phyloP scores from a whole-genome alignment of 768 basidiomycete species.

The Boletus sp. region DNA sequence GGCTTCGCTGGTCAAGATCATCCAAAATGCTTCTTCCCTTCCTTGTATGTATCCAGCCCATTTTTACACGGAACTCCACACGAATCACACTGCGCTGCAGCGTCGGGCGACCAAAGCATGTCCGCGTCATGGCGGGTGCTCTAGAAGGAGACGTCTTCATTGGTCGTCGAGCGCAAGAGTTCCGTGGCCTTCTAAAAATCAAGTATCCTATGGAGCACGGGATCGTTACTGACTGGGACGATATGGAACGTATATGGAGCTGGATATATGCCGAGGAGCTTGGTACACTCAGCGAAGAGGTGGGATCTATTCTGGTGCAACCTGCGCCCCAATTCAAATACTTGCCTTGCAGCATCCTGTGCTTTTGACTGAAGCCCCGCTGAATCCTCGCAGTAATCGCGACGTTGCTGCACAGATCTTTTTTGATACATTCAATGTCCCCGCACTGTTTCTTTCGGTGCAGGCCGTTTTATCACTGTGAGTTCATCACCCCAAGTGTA shows the following conservation, averaged over 20 bases:
- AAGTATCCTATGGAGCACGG: constrained; percentile 99
- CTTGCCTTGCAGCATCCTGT: constrained; percentile 78
- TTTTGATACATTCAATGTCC: constrained; percentile 99
- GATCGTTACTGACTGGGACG: constrained; percentile 99
- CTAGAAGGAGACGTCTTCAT: constrained; percentile 97
- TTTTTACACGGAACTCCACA: constrained; percentile 28
- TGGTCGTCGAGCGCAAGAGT: constrained; percentile 91
- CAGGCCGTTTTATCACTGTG: constrained; percentile 96
- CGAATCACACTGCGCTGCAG: constrained; percentile 39
- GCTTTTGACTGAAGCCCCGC: constrained; percentile 91
- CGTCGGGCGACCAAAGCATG: constrained; percentile 96
- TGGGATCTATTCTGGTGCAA: constrained; percentile 32
- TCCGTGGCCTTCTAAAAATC: constrained; percentile 92
- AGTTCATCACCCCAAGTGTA: constrained; percentile 31
- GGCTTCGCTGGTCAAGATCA: constrained; percentile 99
- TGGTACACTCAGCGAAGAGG: constrained; percentile 95
- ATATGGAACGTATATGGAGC: constrained; percentile 99
- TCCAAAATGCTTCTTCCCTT: constrained; percentile 99
- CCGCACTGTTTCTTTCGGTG: constrained; percentile 92
- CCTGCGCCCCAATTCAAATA: constrained; percentile 2
- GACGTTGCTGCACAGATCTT: constrained; percentile 98
- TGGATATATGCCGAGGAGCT: constrained; percentile 97
- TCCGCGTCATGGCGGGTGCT: constrained; percentile 96
- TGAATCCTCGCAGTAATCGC: constrained; percentile 95
- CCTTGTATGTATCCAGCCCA: constrained; percentile 69